These are phyloP conservation scores for Leishmania tarentolae DNA, from an alignment of 208 protist genomes.

Conservation along the genomic window DNA sequence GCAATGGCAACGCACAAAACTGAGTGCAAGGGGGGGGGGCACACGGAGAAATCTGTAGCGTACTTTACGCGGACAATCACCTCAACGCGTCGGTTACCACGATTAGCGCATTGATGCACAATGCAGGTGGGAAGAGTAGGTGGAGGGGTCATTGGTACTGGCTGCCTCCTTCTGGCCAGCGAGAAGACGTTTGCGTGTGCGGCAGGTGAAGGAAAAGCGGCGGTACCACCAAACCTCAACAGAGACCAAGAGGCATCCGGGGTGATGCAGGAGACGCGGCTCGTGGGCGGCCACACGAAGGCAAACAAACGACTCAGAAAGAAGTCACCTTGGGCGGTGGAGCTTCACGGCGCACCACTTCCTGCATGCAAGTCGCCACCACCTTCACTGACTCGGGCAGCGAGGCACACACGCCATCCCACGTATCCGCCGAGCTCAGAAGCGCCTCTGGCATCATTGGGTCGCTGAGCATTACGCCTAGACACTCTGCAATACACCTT, in stretches of 20 bases:
- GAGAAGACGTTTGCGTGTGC: neutral
- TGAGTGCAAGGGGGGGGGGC: neutral
- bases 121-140: neutral
- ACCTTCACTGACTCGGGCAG: constrained; percentile 10
- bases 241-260: neutral
- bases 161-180: neutral
- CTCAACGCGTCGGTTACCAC: neutral
- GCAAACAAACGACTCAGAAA: constrained; percentile 9
- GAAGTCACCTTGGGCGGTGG: constrained; percentile 21
- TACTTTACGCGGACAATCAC: neutral
- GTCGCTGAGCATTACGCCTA: constrained; percentile 1
- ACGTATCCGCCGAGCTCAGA: constrained; percentile 18
- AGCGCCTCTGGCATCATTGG: neutral
- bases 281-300: neutral
- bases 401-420: constrained; percentile 12
- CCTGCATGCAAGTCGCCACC: constrained; percentile 16
- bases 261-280: neutral
- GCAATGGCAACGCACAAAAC: too few species aligned
- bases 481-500: constrained; percentile 22
- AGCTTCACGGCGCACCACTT: constrained; percentile 16
- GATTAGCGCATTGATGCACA: neutral
- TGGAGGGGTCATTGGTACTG: too few species aligned
- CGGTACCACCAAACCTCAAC: neutral
- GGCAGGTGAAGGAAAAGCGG: neutral
- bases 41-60: neutral